These are phyloP conservation scores for Cladophialophora immunda DNA, from an alignment of 2,329 filamentous ascomycete species.

Conservation along the genomic window DNA sequence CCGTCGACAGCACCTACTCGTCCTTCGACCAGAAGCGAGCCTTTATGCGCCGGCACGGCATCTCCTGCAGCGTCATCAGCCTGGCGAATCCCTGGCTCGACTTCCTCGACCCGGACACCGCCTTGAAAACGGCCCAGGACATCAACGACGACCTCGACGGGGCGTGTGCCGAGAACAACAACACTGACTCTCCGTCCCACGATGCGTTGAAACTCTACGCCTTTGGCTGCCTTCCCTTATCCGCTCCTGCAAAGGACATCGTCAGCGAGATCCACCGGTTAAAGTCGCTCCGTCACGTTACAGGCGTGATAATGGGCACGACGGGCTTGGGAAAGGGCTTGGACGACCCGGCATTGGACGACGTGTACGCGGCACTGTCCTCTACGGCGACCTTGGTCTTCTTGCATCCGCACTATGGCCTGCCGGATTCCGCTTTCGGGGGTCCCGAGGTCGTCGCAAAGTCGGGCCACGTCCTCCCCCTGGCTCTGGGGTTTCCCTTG, in stretches of 20 bases:
- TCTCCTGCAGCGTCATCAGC: slow-evolving; percentile 84
- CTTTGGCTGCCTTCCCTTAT: slow-evolving; percentile 83
- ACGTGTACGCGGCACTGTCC: slow-evolving; percentile 75
- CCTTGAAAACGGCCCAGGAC: slow-evolving; percentile 67
- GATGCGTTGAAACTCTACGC: slow-evolving; percentile 70
- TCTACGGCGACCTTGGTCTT: slow-evolving; percentile 74
- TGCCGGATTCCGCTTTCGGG: slow-evolving; percentile 82
- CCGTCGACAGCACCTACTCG: slow-evolving; percentile 83
- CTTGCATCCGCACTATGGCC: slow-evolving; percentile 89
- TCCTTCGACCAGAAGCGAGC: slow-evolving; percentile 80
- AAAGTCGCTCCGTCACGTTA: slow-evolving; percentile 69
- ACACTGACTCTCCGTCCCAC: slow-evolving; percentile 34
- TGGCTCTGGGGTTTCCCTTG: slow-evolving; percentile 87
- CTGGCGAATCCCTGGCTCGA: slow-evolving; percentile 95
- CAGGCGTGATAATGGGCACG: slow-evolving; percentile 89
- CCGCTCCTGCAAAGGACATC: slow-evolving; percentile 69
- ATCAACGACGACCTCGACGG: slow-evolving; percentile 81
- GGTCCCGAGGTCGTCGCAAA: slow-evolving; percentile 73
- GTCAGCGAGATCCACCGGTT: slow-evolving; percentile 72
- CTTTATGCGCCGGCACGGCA: slow-evolving; percentile 87
- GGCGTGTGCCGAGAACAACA: slow-evolving; percentile 67
- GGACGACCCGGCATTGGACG: slow-evolving; percentile 77
- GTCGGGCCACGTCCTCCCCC: slow-evolving; percentile 86
- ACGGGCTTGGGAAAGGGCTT: slow-evolving; percentile 80
- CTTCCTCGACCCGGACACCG: slow-evolving; percentile 72